phyloP scores from a whole-genome alignment of 192 early-diverging fungal genomes.

The Gaertneriomyces sp. region DNA sequence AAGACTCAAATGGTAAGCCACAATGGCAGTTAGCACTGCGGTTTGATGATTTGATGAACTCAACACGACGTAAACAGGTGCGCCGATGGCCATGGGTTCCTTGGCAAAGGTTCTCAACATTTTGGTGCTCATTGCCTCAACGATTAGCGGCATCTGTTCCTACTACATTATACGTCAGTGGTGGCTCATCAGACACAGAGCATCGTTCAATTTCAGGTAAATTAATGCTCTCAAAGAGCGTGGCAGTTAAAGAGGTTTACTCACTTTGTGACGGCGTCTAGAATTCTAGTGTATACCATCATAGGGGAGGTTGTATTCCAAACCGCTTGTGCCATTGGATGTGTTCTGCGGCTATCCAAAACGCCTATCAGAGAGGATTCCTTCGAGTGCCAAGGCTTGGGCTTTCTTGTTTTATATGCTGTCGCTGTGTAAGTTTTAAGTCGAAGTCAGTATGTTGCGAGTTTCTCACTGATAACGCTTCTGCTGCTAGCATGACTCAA shows the following conservation, averaged over 20 bases:
- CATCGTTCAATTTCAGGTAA: background rate
- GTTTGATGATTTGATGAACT: background rate
- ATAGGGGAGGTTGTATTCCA: background rate
- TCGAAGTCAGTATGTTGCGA: background rate
- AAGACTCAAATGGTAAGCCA: background rate
- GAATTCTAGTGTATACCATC: background rate
- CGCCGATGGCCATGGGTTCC: background rate
- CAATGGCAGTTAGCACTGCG: background rate
- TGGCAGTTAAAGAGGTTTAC: background rate
- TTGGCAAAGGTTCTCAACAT: slow-evolving; percentile 3
- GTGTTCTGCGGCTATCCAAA: background rate
- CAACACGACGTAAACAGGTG: background rate
- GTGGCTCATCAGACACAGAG: background rate
- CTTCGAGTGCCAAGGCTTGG: background rate
- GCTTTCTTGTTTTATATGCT: background rate
- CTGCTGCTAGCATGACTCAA: background rate
- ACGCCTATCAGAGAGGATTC: background rate
- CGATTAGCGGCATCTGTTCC: background rate
- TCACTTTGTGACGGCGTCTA: background rate
- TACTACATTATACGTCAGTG: background rate
- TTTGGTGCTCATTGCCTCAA: background rate
- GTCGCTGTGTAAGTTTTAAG: background rate
- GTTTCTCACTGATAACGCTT: background rate
- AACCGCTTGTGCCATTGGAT: background rate
- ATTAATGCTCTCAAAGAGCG: background rate